These are phyloP conservation scores for Neurospora terricola DNA, from an alignment of 495 filamentous ascomycete species.

Conservation along the genomic window DNA sequence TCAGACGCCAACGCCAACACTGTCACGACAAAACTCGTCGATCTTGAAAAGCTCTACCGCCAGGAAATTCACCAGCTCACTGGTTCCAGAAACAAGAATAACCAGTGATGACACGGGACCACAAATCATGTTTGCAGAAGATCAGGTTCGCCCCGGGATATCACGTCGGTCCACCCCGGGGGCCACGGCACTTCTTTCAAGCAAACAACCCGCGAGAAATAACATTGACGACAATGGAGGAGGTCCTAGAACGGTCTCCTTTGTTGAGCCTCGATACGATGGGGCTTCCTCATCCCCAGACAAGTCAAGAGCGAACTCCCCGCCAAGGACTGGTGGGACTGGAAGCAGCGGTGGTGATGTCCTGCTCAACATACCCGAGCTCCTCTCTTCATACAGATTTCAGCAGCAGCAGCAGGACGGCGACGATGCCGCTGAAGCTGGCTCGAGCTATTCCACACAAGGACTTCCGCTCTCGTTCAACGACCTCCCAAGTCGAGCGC, in stretches of 20 bases:
- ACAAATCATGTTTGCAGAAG: conserved; percentile 67
- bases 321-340: conserved; percentile 6
- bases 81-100: conserved; percentile 64
- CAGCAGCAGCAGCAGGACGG: conserved; percentile 3
- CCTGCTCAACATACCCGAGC: conserved; percentile 25
- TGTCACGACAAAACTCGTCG: conserved; percentile 42
- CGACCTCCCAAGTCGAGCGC: conserved; percentile 70
- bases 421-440: conserved; percentile 16
- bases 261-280: conserved; percentile 31
- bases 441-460: conserved; percentile 52
- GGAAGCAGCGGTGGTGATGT: conserved; percentile 12
- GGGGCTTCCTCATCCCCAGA: conserved; percentile 7
- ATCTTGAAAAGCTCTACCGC: conserved; percentile 38
- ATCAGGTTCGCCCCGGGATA: conserved; percentile 30
- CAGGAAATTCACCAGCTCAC: conserved; percentile 57
- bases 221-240: conserved; percentile 40
- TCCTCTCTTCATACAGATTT: conserved; percentile 20
- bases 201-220: conserved; percentile 49
- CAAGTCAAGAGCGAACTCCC: conserved; percentile 22
- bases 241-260: conserved; percentile 58
- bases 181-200: conserved; percentile 40
- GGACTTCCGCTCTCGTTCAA: conserved; percentile 69
- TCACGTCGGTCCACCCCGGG: conserved; percentile 39
- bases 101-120: conserved; percentile 52
- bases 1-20: conserved; percentile 29